Base-by-base conservation (phyloP, 2,329 filamentous ascomycete genomes). In the Venturia asperata region DNA sequence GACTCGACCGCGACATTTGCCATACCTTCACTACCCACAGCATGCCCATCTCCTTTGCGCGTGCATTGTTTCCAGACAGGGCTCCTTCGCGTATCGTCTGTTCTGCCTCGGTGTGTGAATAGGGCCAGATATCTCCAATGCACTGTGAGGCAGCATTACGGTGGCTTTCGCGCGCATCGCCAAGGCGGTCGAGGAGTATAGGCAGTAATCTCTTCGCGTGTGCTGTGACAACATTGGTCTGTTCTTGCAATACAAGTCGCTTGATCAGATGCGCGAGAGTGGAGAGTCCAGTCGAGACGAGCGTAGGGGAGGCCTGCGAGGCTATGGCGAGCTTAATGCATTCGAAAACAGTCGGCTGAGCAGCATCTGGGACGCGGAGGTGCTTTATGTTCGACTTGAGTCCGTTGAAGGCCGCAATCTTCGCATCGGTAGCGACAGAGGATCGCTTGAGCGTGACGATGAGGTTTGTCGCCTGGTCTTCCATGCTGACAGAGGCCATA, bases 381-480 rank as follows among this genome's bases (percentile, higher is more conserved):
- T 96, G 92, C 77, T 96, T 96, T 81, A 96, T 96, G 74, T 87
- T 85, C 55, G 90, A 92, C 78, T 96, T 96, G 77, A 92, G 81
- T 71, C 80, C 82, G 67, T 86, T 90, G 70, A 96, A 85, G 64
- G 85, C 83, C 68, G 85, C 81, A 68, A 91, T 82, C 74, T 92
- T 92, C 63, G 82, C 77, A 71, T 92, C 89, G 70, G 90, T 80
- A 61, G 85, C 82, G 45, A 83, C 82, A 70, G 90, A 88, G 70
- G 85, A 83, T 74, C 82, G 82, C 73, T 83, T 83, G 68, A 85
- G 77, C 63, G 80, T 77, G 66, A 77, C 78, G 69, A 85, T 74
- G 67, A 85, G 78, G 67, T 80, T 79, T 56, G 77, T 75, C 62
- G 82, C 82, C 73, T 84, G 82, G 69, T 80, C 76, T 72, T 86